Percentiles rank a stretch among this genome's conserved stretches.
Conservation (phyloP, 2,329 filamentous ascomycete genomes). For the Ophiostoma pallidulum region DNA sequence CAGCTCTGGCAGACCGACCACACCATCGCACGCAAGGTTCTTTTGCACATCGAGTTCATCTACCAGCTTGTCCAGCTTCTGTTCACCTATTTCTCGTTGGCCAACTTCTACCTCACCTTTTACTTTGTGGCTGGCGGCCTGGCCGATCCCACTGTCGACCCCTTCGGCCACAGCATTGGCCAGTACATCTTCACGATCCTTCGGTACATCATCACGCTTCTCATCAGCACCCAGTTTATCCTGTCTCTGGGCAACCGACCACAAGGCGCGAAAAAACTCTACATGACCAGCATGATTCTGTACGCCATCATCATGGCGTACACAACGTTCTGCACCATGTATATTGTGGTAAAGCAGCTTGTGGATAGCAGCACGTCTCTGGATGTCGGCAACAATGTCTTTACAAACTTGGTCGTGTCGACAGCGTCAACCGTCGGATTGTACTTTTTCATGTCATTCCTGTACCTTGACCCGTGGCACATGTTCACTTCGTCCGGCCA, state of each 20-base stretch:
- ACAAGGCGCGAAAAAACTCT: constrained; percentile 87
- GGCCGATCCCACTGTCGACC: constrained; percentile 68
- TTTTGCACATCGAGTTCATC: constrained; percentile 89
- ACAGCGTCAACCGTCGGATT: constrained; percentile 82
- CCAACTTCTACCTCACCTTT: constrained; percentile 98
- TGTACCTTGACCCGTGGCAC: constrained; percentile 98
- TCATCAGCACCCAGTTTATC: constrained; percentile 94
- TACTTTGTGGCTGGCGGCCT: constrained; percentile 95
- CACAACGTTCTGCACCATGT: constrained; percentile 80
- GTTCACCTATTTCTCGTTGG: constrained; percentile 96
- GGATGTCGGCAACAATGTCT: constrained; percentile 70
- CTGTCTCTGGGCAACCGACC: constrained; percentile 92
- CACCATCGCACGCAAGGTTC: constrained; percentile 74
- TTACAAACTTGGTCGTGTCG: constrained; percentile 89
- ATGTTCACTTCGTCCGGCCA: constrained; percentile 89
- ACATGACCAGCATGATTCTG: constrained; percentile 77
- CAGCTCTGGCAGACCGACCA: constrained; percentile 94
- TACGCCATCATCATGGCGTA: constrained; percentile 94
- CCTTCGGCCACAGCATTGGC: constrained; percentile 82
- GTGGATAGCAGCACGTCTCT: constrained; percentile 32
- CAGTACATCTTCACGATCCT: constrained; percentile 78
- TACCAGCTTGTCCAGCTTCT: constrained; percentile 89
- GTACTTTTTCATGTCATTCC: constrained; percentile 92
- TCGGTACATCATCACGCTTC: constrained; percentile 73
- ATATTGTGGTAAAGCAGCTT: constrained; percentile 80